Conservation (phyloP, 768 basidiomycete species). For the Leccinum broughii region DNA sequence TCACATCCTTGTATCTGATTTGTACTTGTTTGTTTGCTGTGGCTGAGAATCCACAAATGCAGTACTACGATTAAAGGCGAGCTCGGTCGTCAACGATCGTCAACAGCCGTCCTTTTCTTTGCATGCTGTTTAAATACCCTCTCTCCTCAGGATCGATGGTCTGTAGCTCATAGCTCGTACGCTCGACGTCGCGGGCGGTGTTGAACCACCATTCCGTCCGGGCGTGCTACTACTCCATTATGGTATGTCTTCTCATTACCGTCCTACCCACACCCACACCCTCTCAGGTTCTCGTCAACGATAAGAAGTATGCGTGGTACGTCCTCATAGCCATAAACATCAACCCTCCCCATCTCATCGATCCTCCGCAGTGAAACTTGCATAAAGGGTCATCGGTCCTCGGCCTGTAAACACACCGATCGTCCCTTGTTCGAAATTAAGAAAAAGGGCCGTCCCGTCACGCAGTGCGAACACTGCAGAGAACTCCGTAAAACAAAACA, state of each 20-base stretch:
- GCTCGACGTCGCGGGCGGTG: slow-evolving; percentile 61
- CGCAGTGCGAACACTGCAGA: slow-evolving; percentile 54
- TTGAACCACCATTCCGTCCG: slow-evolving; percentile 39
- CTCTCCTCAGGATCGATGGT: slow-evolving; percentile 30
- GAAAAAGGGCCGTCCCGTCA: slow-evolving; percentile 61
- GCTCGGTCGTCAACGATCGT: slow-evolving; percentile 46
- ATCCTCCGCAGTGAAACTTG: slow-evolving; percentile 72
- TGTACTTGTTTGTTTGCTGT: slow-evolving; percentile 25
- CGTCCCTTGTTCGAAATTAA: slow-evolving; percentile 81
- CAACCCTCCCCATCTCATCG: slow-evolving; percentile 8
- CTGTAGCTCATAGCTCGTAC: slow-evolving; percentile 46
- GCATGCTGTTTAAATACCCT: slow-evolving; percentile 49
- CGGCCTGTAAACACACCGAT: slow-evolving; percentile 84
- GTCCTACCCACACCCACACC: slow-evolving; percentile 3
- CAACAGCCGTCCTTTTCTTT: slow-evolving; percentile 43
- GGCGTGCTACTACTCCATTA: slow-evolving; percentile 19
- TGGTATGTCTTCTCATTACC: slow-evolving; percentile 40
- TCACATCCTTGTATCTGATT: slow-evolving; percentile 9
- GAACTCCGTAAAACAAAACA: slow-evolving; percentile 47
- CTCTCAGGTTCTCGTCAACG: slow-evolving; percentile 63
- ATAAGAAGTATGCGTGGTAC: slow-evolving; percentile 83
- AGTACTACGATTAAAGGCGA: slow-evolving; percentile 29
- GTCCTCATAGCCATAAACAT: slow-evolving; percentile 24
- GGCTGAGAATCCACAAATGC: slow-evolving; percentile 22
- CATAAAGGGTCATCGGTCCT: slow-evolving; percentile 93